Evolutionary conservation across 108 stramenopile genomes (phyloP), one percentile per base, ranked within the genome.

Genomic region (Schizochytrium sp.): DNA sequence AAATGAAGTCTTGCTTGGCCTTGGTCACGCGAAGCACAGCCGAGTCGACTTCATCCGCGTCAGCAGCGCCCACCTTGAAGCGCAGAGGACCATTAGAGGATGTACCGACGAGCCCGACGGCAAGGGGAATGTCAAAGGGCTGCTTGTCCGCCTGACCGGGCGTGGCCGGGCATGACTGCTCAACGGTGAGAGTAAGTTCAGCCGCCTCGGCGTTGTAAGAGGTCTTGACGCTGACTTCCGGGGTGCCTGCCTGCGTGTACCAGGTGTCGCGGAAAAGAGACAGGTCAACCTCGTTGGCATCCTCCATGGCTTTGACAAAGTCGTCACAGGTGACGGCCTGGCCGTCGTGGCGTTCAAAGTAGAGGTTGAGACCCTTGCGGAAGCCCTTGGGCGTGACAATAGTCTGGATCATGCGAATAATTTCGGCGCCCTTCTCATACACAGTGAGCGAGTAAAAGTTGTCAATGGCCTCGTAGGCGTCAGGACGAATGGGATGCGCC

Each of bases 401-500:
- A 14, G 98, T 98, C 5, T 94, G 91, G 92, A 97, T 98, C 98
- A 99, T 98, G 8, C 99, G 96, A 87, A 99, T 96, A 18, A 99
- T 94, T 90, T 98, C 98, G 18, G 96, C 95, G 29, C 97, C 97
- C 88, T 97, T 97, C 23, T 90, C 88, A 90, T 98, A 98, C 28
- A 98, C 97, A 10, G 97, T 97, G 29, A 60, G 28, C 14, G 90
- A 87, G 57, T 89, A 91, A 44, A 87, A 87, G 88, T 96, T 99
- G 91, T 99, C 97, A 96, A 99, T 99, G 87, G 94, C 92, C 53
- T 98, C 95, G 92, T 98, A 98, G 10, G 88, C 87, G 87, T 98
- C 97, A 4, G 99, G 99, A 5, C 99, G 96, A 60, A 99, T 97
- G 0, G 99, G 98, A 89, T 99, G 99, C 57, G 95, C 91, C 98